Conservation (phyloP, 2,329 filamentous ascomycete species). For the Fusarium siculi region DNA sequence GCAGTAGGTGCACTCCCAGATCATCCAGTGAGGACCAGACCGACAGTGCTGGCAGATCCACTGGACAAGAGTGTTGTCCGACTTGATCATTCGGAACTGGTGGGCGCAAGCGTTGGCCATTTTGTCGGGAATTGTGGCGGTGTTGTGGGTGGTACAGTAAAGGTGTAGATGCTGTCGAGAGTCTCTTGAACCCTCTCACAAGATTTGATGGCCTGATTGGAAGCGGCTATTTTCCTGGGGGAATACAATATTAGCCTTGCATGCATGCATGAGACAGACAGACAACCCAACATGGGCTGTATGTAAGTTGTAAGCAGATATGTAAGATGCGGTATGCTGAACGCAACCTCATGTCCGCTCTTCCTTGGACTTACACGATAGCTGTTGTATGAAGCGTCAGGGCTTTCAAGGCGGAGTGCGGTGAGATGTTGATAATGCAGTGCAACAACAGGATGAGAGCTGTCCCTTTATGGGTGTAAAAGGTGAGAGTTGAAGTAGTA, state of each 20-base stretch:
- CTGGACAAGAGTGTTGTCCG: slow-evolving; percentile 71
- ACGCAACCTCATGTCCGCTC: slow-evolving; percentile 17
- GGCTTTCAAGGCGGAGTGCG: slow-evolving; percentile 1
- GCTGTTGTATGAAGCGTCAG: slow-evolving; percentile 1
- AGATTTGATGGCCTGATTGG: slow-evolving; percentile 39
- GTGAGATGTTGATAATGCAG: slow-evolving; percentile 8
- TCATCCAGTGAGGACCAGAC: slow-evolving; percentile 73
- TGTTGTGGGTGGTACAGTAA: slow-evolving; percentile 24
- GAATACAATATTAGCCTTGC: slow-evolving; percentile 41
- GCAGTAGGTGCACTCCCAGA: slow-evolving; percentile 76
- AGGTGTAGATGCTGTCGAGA: slow-evolving; percentile 33
- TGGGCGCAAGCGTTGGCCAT: slow-evolving; percentile 69
- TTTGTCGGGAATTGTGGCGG: slow-evolving; percentile 42
- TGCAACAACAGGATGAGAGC: slow-evolving; percentile 1
- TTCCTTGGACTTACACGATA: slow-evolving; percentile 26
- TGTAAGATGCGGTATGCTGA: slow-evolving; percentile 12
- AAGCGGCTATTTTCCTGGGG: slow-evolving; percentile 23
- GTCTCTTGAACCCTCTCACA: slow-evolving; percentile 34
- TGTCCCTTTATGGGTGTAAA: background rate
- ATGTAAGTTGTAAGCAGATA: slow-evolving; percentile 10
- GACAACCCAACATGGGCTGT: slow-evolving; percentile 15
- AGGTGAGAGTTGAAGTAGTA: slow-evolving; percentile 1
- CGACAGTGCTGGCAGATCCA: slow-evolving; percentile 74
- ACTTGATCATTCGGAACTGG: slow-evolving; percentile 73
- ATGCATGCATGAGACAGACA: slow-evolving; percentile 24